phyloP scores from a whole-genome alignment of 441 rosid species.

The Geranium incanum region DNA sequence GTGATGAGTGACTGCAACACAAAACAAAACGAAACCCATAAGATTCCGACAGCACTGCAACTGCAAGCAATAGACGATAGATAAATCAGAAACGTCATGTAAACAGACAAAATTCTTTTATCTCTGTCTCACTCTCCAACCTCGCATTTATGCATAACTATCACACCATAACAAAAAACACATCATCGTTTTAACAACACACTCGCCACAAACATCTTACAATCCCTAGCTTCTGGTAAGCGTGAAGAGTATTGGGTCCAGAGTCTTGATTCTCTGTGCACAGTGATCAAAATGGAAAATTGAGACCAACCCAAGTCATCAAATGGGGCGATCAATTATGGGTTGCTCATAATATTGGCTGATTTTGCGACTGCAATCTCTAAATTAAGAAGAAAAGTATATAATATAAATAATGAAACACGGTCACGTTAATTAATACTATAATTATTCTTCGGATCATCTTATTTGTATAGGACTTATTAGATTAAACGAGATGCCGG shows the following conservation, averaged over 20 bases:
- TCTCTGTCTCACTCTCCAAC: not conserved
- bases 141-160: not conserved
- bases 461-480: too few relatives aligned
- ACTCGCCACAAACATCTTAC: not conserved
- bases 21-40: not conserved
- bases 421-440: not conserved
- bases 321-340: not conserved
- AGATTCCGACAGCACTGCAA: not conserved
- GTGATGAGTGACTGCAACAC: not conserved
- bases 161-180: not conserved
- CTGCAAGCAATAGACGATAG: conserved; percentile 1
- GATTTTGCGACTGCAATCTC: conserved; percentile 1
- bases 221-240: not conserved
- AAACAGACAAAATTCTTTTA: conserved; percentile 1
- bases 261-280: conserved; percentile 1
- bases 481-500: too few relatives aligned
- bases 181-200: not conserved
- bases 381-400: not conserved
- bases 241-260: not conserved
- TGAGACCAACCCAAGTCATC: conserved; percentile 1
- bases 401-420: not conserved
- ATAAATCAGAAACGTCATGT: conserved; percentile 6
- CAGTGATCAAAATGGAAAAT: not conserved
- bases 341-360: not conserved
- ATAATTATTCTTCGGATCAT: not conserved